Evolutionary conservation across 768 basidiomycete species (phyloP).

Genomic region (Clavulina sp.): DNA sequence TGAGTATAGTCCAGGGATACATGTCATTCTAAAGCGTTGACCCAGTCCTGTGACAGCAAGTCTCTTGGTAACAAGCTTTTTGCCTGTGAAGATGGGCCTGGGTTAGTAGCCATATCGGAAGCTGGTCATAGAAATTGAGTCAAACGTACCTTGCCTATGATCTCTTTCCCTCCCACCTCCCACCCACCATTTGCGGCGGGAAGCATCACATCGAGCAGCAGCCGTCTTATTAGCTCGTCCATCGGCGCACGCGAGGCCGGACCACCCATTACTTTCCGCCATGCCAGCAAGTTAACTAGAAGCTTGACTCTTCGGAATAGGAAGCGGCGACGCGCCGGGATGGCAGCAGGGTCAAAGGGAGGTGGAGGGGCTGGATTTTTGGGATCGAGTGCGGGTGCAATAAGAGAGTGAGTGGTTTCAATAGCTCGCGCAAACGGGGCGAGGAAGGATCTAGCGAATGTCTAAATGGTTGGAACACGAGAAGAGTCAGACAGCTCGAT

Average conservation of each 20-base stretch:
- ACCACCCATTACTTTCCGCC: slow-evolving; percentile 57
- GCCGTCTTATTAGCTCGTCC: slow-evolving; percentile 28
- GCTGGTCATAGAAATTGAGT: too few relatives aligned
- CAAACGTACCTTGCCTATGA: slow-evolving; percentile 48
- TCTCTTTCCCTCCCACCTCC: slow-evolving; percentile 70
- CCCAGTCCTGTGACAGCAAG: too few relatives aligned
- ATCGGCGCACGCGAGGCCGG: slow-evolving; percentile 31
- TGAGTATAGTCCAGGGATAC: too few relatives aligned
- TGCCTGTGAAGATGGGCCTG: too few relatives aligned
- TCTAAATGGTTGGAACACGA: background rate
- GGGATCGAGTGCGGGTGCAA: slow-evolving; percentile 11
- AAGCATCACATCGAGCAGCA: slow-evolving; percentile 43
- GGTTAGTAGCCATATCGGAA: too few relatives aligned
- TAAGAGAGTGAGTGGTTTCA: slow-evolving; percentile 13
- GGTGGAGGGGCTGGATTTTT: slow-evolving; percentile 17
- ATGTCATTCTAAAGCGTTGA: too few relatives aligned
- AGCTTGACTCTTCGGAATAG: slow-evolving; percentile 53
- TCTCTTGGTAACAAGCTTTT: too few relatives aligned
- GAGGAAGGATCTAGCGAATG: slow-evolving; percentile 20
- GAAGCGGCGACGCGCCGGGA: slow-evolving; percentile 53
- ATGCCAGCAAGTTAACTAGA: slow-evolving; percentile 50
- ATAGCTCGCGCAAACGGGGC: slow-evolving; percentile 29
- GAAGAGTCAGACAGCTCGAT: background rate
- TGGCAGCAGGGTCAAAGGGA: slow-evolving; percentile 59
- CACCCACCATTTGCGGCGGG: slow-evolving; percentile 59